These are phyloP conservation scores for Triticum turgidum DNA, from an alignment of 176 grass and related monocot species.

Conservation along the genomic window DNA sequence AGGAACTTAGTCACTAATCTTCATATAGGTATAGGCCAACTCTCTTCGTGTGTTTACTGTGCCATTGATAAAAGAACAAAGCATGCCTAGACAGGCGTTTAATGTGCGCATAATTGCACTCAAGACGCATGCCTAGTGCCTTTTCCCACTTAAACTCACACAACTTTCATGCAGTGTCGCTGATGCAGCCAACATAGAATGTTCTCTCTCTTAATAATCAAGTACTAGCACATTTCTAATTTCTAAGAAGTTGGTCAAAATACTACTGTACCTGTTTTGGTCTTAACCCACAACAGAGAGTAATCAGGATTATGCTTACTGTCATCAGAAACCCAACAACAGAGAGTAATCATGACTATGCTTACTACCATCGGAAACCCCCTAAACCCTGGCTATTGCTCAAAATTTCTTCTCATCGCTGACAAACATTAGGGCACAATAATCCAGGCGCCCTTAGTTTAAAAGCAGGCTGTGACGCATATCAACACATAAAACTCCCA, in stretches of 20 bases:
- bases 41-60: not conserved
- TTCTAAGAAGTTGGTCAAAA: not conserved
- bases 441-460: not conserved
- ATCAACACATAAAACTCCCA: not conserved
- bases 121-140: not conserved
- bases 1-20: not conserved
- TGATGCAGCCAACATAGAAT: not conserved
- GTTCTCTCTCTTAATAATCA: not conserved
- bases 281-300: not conserved
- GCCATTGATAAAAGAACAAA: not conserved
- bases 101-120: not conserved
- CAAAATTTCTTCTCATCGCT: not conserved
- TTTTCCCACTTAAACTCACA: not conserved
- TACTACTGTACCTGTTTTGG: not conserved
- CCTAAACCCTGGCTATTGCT: not conserved
- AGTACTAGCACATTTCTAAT: not conserved
- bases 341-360: not conserved
- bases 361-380: not conserved
- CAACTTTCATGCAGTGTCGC: not conserved
- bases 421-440: not conserved
- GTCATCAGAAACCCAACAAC: not conserved
- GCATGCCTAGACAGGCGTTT: not conserved
- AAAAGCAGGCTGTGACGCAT: not conserved
- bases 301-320: not conserved
- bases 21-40: not conserved